These are phyloP conservation scores for Hysterangium stoloniferum DNA, from an alignment of 768 basidiomycete species.

Conservation along the genomic window DNA sequence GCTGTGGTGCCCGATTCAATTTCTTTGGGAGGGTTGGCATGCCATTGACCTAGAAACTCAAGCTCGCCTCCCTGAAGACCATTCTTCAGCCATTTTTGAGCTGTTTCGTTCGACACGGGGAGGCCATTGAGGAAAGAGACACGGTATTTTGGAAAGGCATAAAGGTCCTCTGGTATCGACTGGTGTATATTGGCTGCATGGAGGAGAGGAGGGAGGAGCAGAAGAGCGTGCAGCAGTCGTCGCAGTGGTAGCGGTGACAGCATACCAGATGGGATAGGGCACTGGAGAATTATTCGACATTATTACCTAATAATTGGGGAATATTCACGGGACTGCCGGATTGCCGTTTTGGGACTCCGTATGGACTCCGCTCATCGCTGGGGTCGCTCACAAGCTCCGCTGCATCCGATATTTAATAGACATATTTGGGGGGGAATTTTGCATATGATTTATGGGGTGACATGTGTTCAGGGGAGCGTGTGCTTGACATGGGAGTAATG, in stretches of 20 bases:
- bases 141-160: slow-evolving; percentile 76
- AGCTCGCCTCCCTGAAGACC: slow-evolving; percentile 68
- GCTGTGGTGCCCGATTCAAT: background rate
- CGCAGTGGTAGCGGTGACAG: slow-evolving; percentile 12
- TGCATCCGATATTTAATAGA: too few species aligned
- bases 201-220: slow-evolving; percentile 13
- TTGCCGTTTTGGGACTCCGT: too few species aligned
- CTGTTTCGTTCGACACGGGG: slow-evolving; percentile 68
- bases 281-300: slow-evolving; percentile 16
- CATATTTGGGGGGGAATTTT: too few species aligned
- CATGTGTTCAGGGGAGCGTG: too few species aligned
- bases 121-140: slow-evolving; percentile 72
- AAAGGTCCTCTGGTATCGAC: slow-evolving; percentile 70
- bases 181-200: slow-evolving; percentile 39
- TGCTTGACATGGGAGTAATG: too few species aligned
- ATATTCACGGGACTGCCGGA: too few species aligned
- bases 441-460: too few species aligned
- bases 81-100: slow-evolving; percentile 61
- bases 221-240: slow-evolving; percentile 14
- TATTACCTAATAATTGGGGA: too few species aligned
- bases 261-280: slow-evolving; percentile 3
- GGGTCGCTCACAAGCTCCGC: too few species aligned
- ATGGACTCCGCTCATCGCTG: too few species aligned
- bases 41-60: slow-evolving; percentile 61
- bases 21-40: background rate